These are phyloP conservation scores for Ascochyta rabiei DNA, from an alignment of 2,329 filamentous ascomycete genomes.

Conservation along the genomic window DNA sequence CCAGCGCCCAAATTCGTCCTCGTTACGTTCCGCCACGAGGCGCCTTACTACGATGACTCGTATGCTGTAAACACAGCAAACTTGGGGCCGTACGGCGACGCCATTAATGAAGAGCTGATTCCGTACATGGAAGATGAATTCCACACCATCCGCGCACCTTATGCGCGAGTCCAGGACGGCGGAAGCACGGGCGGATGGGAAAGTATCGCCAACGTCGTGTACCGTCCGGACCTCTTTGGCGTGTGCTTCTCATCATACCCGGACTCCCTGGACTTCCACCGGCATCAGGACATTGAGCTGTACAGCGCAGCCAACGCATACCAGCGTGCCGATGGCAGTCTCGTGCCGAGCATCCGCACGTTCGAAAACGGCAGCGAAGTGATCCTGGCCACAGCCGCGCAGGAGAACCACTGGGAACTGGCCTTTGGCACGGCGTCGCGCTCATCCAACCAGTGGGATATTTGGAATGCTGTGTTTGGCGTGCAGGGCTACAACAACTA, in stretches of 20 bases:
- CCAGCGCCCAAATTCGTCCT: conserved; percentile 46
- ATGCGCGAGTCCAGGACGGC: conserved; percentile 48
- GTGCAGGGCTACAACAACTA: conserved; percentile 47
- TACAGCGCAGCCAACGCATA: conserved; percentile 43
- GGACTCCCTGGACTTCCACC: conserved; percentile 47
- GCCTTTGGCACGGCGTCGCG: conserved; percentile 45
- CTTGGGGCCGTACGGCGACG: conserved; percentile 49
- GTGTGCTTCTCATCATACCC: conserved; percentile 48
- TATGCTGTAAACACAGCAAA: conserved; percentile 50
- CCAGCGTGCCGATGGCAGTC: conserved; percentile 34
- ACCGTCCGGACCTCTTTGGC: conserved; percentile 48
- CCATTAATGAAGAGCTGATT: conserved; percentile 50
- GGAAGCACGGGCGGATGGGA: conserved; percentile 49
- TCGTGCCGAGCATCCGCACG: conserved; percentile 40
- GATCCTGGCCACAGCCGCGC: conserved; percentile 31
- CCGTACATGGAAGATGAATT: conserved; percentile 43
- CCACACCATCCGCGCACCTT: conserved; percentile 45
- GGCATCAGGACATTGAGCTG: conserved; percentile 47
- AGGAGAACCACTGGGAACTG: conserved; percentile 50
- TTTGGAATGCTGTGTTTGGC: conserved; percentile 49
- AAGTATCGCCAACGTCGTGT: conserved; percentile 45
- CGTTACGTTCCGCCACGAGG: conserved; percentile 48
- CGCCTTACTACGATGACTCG: conserved; percentile 48
- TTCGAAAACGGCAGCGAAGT: conserved; percentile 35
- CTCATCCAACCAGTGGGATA: conserved; percentile 46